These are phyloP conservation scores for Reticulomyxa filosa DNA, from an alignment of 78 protist species.

Conservation along the genomic window DNA sequence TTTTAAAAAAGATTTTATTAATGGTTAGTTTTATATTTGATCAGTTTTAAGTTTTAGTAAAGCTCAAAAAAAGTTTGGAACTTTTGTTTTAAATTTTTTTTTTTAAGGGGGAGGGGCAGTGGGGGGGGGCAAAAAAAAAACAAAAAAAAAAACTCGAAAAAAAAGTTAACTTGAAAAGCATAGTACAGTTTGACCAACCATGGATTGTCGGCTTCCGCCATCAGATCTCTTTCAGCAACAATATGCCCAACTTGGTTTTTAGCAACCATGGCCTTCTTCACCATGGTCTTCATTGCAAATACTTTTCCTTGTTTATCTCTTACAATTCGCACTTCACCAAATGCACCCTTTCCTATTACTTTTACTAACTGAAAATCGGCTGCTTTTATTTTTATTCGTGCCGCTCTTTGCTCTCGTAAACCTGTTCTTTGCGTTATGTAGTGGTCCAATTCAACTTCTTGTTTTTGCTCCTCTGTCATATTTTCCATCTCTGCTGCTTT, in stretches of 20 bases:
- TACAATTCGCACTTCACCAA: conserved; percentile 15
- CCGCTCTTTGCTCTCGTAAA: too few species aligned
- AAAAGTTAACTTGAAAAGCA: conserved; percentile 20
- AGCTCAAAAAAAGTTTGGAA: too few species aligned
- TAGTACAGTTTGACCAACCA: conserved; percentile 20
- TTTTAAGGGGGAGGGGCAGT: too few species aligned
- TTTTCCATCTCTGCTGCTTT: too few species aligned
- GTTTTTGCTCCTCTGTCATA: too few species aligned
- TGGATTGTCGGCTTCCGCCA: conserved; percentile 16
- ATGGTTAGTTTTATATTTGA: too few species aligned
- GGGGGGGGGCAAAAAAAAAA: too few species aligned
- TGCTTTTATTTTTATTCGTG: neutral
- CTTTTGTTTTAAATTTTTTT: neutral
- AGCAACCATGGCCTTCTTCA: conserved; percentile 27
- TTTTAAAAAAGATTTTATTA: neutral
- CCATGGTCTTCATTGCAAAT: conserved; percentile 30
- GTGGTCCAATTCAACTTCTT: too few species aligned
- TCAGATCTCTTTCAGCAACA: conserved; percentile 34
- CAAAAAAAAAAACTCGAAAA: too few species aligned
- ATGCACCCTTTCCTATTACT: conserved; percentile 27
- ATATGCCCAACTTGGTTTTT: conserved; percentile 28
- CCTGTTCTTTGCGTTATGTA: too few species aligned
- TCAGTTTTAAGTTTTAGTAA: too few species aligned
- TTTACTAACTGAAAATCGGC: conserved; percentile 3
- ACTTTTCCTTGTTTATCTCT: neutral